These are phyloP conservation scores for Dianthus caryophyllus DNA, from an alignment of 148 eudicot genomes.

Conservation along the genomic window DNA sequence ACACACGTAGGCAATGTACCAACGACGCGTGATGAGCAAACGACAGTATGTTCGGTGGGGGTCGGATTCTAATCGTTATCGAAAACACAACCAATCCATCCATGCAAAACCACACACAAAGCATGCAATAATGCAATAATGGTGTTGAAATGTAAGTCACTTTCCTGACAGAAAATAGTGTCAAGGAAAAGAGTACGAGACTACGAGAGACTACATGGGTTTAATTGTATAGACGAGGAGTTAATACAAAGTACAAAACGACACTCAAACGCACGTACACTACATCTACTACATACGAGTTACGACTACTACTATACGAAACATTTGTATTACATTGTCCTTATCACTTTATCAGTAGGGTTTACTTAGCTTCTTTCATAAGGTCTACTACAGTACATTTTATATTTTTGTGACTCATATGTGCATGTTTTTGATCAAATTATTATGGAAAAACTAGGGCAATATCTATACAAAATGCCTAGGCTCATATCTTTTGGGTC, in stretches of 20 bases:
- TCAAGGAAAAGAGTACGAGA: background rate
- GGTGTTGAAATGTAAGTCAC: background rate
- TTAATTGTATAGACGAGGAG: background rate
- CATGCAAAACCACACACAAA: too few species aligned
- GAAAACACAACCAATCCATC: too few species aligned
- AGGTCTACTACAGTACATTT: background rate
- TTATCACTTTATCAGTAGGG: background rate
- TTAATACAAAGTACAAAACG: background rate
- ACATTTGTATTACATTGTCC: too few species aligned
- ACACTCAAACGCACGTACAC: conserved; percentile 12
- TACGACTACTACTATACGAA: too few species aligned
- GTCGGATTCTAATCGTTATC: too few species aligned
- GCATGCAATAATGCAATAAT: background rate
- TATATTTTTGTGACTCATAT: background rate
- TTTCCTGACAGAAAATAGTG: conserved; percentile 12
- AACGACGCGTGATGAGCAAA: too few species aligned
- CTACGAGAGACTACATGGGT: background rate
- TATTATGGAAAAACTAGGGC: background rate
- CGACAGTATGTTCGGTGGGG: too few species aligned
- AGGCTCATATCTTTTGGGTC: background rate
- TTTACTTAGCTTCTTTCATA: background rate
- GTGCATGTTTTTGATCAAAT: background rate
- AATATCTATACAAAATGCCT: too few species aligned
- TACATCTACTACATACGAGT: background rate
- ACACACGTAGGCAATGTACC: too few species aligned